Percentiles rank a stretch among this genome's conserved stretches.
Evolutionary conservation across 2,329 filamentous ascomycete genomes (phyloP).

Genomic region (Davidsoniella eucalypti): DNA sequence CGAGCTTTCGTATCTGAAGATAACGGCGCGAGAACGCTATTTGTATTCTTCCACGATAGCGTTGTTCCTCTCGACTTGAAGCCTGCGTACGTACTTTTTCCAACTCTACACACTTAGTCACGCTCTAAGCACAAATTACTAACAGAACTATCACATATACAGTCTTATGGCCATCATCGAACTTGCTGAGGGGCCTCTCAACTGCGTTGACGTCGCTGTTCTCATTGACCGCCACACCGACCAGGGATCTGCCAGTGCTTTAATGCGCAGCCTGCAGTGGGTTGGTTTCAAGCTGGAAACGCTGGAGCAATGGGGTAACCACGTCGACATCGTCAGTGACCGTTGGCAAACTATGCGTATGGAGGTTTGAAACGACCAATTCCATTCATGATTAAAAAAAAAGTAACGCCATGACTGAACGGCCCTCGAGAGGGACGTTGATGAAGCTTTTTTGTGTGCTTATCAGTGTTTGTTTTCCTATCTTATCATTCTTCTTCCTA

Average conservation of each 20-base stretch:
- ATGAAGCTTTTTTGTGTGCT: no score
- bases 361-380: slow-evolving; percentile 44
- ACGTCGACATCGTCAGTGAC: slow-evolving; percentile 51
- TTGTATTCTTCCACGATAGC: slow-evolving; percentile 68
- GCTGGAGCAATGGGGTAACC: slow-evolving; percentile 56
- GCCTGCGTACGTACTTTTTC: slow-evolving; percentile 50
- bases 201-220: slow-evolving; percentile 61
- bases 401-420: no score
- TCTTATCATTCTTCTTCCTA: no score
- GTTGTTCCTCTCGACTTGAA: slow-evolving; percentile 65
- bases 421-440: no score
- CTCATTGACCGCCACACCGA: slow-evolving; percentile 61
- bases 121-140: slow-evolving; percentile 15
- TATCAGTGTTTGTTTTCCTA: no score
- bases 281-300: slow-evolving; percentile 77
- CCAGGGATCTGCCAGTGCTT: slow-evolving; percentile 42
- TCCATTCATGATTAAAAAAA: no score
- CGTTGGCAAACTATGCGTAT: slow-evolving; percentile 79
- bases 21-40: slow-evolving; percentile 55
- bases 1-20: slow-evolving; percentile 67
- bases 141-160: slow-evolving; percentile 15
- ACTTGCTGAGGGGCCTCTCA: slow-evolving; percentile 60
- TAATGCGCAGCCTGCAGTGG: slow-evolving; percentile 78
- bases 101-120: not conserved
- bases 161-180: slow-evolving; percentile 84